Base-by-base conservation (phyloP, 2,329 filamentous ascomycete genomes). In the Trichoderma lentiforme region DNA sequence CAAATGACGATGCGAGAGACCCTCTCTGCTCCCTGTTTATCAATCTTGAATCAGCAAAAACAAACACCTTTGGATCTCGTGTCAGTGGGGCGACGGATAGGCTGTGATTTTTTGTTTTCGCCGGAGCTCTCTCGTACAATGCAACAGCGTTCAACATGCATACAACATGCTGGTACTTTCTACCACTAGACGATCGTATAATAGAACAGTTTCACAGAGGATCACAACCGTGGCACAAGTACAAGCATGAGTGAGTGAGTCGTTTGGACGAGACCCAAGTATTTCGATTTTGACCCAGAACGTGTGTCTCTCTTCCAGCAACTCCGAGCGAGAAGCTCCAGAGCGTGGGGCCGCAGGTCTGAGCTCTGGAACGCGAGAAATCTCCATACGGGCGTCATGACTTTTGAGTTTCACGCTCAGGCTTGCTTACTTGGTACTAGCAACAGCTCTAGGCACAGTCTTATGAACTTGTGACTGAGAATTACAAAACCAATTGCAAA, bases 1-100 rank as follows among this genome's bases (percentile, higher is more conserved):
- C 64, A 67, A 58, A 67, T 67, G 56, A 69, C 24, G 65, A 69
- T 60, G 56, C 56, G 36, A 36, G 64, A 57, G 43, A 51, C 62
- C 43, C 28, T 24, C 47, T 39, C 34, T n/a, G 34, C 26, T 57
- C 65, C 56, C 65, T 69, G 65, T 69, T 70, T 53, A 62, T 70
- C 67, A 70, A 62, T 53, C 67, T 70, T 70, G 67, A 62, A 70
- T 70, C 67, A 70, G 67, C 67, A 70, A 70, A 24, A 70, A 70
- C 66, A 69, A 69, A 69, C 66, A 32, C 14, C 18, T 60, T 60
- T 47, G 66, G 36, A 69, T 69, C 66, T 69, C 66, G 66, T 69
- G 66, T 69, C 66, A 14, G 66, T 69, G 66, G 66, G 66, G 66
- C 66, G 32, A 32, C 34, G 3, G 14, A 12, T 4, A 21, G 4